Conservation (phyloP, 495 filamentous ascomycete species). For the Antarctomyces pellizariae region DNA sequence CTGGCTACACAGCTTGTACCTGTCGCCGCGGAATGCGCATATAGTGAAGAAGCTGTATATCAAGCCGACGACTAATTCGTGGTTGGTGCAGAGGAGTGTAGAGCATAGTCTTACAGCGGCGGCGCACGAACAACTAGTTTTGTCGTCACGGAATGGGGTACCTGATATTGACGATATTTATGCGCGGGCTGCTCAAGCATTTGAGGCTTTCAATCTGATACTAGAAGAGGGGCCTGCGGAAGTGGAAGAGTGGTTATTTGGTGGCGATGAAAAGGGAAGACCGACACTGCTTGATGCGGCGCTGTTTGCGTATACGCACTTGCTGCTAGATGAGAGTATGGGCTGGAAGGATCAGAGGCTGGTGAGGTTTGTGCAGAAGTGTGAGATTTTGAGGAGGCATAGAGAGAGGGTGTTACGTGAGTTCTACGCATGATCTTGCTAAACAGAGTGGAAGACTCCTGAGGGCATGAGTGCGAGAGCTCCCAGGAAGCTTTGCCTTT, state of each 20-base stretch:
- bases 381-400: constrained; percentile 10
- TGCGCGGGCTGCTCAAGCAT: constrained; percentile 41
- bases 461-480: too few relatives aligned
- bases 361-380: constrained; percentile 7
- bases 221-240: too few relatives aligned
- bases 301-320: constrained; percentile 77
- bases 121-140: too few relatives aligned
- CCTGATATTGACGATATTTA: constrained; percentile 41
- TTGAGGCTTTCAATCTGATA: constrained; percentile 47
- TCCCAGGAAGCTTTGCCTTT: too few relatives aligned
- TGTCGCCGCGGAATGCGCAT: too few relatives aligned
- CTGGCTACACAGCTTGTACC: too few relatives aligned
- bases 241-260: constrained; percentile 50
- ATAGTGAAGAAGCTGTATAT: constrained; percentile 52
- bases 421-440: too few relatives aligned
- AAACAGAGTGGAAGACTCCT: too few relatives aligned
- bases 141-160: too few relatives aligned
- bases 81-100: constrained; percentile 35
- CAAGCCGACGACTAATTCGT: constrained; percentile 31
- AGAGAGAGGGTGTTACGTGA: constrained; percentile 11
- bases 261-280: constrained; percentile 14
- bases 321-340: constrained; percentile 29
- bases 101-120: constrained; percentile 42
- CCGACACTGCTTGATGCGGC: constrained; percentile 68
- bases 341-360: constrained; percentile 12